phyloP scores from a whole-genome alignment of 257 asterid genomes.

The Ehretia macrophylla region DNA sequence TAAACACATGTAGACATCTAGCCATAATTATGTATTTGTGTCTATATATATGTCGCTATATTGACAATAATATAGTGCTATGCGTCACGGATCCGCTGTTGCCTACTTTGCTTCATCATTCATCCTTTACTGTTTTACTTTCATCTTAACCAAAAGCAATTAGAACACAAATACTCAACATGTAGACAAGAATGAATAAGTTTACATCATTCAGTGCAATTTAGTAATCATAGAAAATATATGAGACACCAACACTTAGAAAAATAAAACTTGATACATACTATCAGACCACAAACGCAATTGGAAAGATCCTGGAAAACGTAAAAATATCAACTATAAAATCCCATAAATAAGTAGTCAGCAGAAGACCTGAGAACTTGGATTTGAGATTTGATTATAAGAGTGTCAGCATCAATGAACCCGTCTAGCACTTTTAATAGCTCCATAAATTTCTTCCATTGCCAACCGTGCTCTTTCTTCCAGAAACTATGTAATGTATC shows the following conservation, averaged over 20 bases:
- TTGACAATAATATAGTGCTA: too few relatives aligned
- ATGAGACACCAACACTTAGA: not conserved
- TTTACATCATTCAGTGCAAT: not conserved
- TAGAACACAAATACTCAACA: too few relatives aligned
- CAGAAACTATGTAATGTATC: slow-evolving; percentile 93
- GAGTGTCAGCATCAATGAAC: slow-evolving; percentile 78
- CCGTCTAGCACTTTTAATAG: slow-evolving; percentile 81
- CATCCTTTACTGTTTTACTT: too few relatives aligned
- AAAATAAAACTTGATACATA: not conserved
- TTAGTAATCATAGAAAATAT: not conserved
- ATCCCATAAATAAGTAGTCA: not conserved
- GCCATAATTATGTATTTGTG: too few relatives aligned
- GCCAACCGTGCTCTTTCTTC: slow-evolving; percentile 99
- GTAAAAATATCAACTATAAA: not conserved
- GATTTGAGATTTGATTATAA: slow-evolving; percentile 89
- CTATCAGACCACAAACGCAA: not conserved
- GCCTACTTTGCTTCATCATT: too few relatives aligned
- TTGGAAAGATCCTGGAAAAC: not conserved
- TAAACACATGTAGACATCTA: too few relatives aligned
- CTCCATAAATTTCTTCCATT: slow-evolving; percentile 99
- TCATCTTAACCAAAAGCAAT: too few relatives aligned
- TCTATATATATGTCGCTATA: too few relatives aligned
- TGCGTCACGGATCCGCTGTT: too few relatives aligned
- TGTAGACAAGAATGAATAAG: too few relatives aligned
- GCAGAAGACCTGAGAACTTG: slow-evolving; percentile 77